These are phyloP conservation scores for Volvariella surrecta DNA, from an alignment of 1,284 basidiomycete genomes.

Conservation along the genomic window DNA sequence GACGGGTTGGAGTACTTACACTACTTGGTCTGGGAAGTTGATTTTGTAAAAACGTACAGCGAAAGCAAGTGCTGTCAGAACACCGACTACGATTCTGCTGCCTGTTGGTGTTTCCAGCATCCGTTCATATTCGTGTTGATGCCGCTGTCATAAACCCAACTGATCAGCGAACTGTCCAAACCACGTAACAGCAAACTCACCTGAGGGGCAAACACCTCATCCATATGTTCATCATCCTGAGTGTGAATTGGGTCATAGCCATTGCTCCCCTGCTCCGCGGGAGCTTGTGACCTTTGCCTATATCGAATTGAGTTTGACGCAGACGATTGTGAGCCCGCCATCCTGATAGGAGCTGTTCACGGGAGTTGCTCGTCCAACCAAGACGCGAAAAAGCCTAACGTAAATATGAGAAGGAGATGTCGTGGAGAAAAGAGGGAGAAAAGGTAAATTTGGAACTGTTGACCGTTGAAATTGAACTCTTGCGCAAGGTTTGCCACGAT, in stretches of 20 bases:
- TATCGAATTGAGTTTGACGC: no score
- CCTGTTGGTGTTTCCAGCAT: conserved; percentile 51
- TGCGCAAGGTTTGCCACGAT: no score
- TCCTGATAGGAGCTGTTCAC: no score
- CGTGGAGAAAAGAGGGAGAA: no score
- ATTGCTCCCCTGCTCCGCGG: background rate
- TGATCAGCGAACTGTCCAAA: conserved; percentile 4
- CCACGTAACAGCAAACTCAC: conserved; percentile 20
- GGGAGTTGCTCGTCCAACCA: no score
- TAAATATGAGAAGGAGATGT: no score
- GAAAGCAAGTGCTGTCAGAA: conserved; percentile 70
- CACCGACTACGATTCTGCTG: conserved; percentile 47
- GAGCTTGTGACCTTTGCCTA: background rate
- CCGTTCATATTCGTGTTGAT: conserved; percentile 54
- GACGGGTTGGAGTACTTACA: conserved; percentile 47
- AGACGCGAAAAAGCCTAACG: no score
- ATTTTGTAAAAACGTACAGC: conserved; percentile 89
- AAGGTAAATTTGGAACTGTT: no score
- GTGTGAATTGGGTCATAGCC: conserved; percentile 22
- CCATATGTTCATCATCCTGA: conserved; percentile 38
- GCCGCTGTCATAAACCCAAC: conserved; percentile 4
- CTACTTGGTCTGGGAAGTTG: conserved; percentile 88
- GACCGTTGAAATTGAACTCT: no score
- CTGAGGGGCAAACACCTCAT: conserved; percentile 34
- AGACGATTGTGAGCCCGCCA: no score